Percentiles rank a stretch among this genome's conserved stretches.
Conservation (phyloP, 2,329 filamentous ascomycete species). For the Talaromyces islandicus region DNA sequence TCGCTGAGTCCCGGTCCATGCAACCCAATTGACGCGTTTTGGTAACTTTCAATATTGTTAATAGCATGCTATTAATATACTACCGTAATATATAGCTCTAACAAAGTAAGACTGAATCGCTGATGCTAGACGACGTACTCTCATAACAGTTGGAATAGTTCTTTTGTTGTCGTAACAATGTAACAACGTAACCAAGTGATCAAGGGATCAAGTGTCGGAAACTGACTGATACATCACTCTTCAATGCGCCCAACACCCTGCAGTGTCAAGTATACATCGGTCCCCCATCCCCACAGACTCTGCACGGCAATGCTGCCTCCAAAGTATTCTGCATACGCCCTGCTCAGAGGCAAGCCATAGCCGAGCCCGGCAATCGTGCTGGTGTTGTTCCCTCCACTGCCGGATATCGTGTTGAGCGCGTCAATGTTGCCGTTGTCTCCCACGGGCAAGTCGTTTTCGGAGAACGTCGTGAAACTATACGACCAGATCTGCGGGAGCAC, state of each 20-base stretch:
- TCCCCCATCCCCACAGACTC: conserved; percentile 89
- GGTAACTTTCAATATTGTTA: background rate
- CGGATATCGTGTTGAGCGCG: conserved; percentile 69
- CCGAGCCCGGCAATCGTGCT: conserved; percentile 89
- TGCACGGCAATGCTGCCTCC: conserved; percentile 93
- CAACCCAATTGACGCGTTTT: no score
- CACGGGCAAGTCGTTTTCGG: conserved; percentile 52
- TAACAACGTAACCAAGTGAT: no score
- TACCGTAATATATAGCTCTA: background rate
- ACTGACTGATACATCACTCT: conserved; percentile 15
- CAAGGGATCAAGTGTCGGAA: no score
- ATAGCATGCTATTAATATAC: background rate
- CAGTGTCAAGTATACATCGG: conserved; percentile 60
- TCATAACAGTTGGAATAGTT: no score
- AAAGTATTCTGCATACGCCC: conserved; percentile 97
- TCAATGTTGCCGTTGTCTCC: conserved; percentile 53
- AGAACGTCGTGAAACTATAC: conserved; percentile 95
- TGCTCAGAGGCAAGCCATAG: conserved; percentile 82
- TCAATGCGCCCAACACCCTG: conserved; percentile 52
- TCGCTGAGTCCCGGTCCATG: no score
- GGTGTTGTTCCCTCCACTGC: conserved; percentile 54
- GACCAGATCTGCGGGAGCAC: conserved; percentile 87
- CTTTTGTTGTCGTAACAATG: background rate
- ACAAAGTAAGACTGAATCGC: background rate
- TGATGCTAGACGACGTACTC: no score